Evolutionary conservation across 306 rosid genomes (phyloP).

Genomic region (Clitoria ternatea): DNA sequence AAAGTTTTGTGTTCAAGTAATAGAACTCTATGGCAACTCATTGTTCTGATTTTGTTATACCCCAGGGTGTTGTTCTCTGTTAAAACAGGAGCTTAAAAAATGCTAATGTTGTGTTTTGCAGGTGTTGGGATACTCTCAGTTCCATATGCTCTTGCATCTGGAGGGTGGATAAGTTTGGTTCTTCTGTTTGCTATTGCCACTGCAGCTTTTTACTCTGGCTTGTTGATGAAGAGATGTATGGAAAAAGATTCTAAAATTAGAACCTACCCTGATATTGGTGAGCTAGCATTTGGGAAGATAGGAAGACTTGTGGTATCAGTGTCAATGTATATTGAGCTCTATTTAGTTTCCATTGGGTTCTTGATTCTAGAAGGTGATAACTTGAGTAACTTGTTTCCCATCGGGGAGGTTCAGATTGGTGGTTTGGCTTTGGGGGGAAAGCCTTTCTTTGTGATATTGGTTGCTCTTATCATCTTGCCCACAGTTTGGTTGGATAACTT

Average conservation of each 20-base stretch:
- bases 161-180: slow-evolving; percentile 76
- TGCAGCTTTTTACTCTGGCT: slow-evolving; percentile 53
- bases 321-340: slow-evolving; percentile 64
- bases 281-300: slow-evolving; percentile 63
- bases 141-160: slow-evolving; percentile 80
- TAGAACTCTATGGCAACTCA: no score
- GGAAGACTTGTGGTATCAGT: slow-evolving; percentile 53
- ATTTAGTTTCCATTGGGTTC: slow-evolving; percentile 72
- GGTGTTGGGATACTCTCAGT: slow-evolving; percentile 81
- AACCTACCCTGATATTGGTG: slow-evolving; percentile 74
- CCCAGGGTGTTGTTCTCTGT: not conserved
- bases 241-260: slow-evolving; percentile 47
- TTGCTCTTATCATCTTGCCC: slow-evolving; percentile 58
- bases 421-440: slow-evolving; percentile 46
- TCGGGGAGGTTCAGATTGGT: slow-evolving; percentile 24
- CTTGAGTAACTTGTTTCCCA: slow-evolving; percentile 49
- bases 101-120: slow-evolving; percentile 18
- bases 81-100: no score
- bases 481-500: slow-evolving; percentile 73
- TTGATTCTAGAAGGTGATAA: slow-evolving; percentile 83
- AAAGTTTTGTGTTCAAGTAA: no score
- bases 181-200: slow-evolving; percentile 49
- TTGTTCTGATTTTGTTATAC: not conserved
- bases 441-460: slow-evolving; percentile 47
- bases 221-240: slow-evolving; percentile 74